A percentile compares a stretch with the other conserved stretches of the same genome.
phyloP scores from a whole-genome alignment of 2,329 filamentous ascomycete genomes.

The Zasmidium cellare region DNA sequence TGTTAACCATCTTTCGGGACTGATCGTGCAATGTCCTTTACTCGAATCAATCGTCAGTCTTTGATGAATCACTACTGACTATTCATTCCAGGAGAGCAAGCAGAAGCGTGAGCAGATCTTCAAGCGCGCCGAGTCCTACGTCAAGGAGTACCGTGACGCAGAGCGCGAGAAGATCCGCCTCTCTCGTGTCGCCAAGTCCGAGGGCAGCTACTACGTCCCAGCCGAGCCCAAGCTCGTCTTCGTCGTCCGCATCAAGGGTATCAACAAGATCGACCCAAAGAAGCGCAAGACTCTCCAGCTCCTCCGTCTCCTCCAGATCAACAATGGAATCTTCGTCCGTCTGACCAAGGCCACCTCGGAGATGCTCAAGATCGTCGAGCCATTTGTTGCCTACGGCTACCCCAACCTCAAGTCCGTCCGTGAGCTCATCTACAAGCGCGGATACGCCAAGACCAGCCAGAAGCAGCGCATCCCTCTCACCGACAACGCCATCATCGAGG shows the following conservation, averaged over 20 bases:
- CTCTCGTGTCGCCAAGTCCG: conserved; percentile 81
- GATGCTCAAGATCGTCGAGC: conserved; percentile 98
- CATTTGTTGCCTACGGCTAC: conserved; percentile 98
- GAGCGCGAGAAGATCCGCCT: conserved; percentile 99
- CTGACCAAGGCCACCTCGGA: conserved; percentile 96
- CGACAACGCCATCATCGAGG: conserved; percentile 97
- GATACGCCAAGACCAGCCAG: conserved; percentile 91
- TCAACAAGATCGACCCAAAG: conserved; percentile 99
- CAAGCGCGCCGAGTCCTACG: conserved; percentile 99
- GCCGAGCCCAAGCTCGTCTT: conserved; percentile 97
- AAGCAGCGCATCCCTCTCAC: conserved; percentile 96
- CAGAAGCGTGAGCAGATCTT: conserved; percentile 98
- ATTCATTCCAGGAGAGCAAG: conserved; percentile 77
- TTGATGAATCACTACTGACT: conserved; percentile 35
- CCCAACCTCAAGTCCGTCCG: conserved; percentile 99
- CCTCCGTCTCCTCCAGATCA: conserved; percentile 99
- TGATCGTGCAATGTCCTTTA: conserved; percentile 61
- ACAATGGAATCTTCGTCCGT: conserved; percentile 98
- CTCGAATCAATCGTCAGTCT: conserved; percentile 7
- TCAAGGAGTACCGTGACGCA: conserved; percentile 97
- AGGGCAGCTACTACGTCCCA: conserved; percentile 90
- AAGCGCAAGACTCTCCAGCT: conserved; percentile 99
- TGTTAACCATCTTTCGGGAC: conserved; percentile 99
- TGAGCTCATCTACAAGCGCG: conserved; percentile 99
- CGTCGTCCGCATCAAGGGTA: conserved; percentile 99